Evolutionary conservation across 164 flowering plant genomes (phyloP), one percentile per base, ranked within the genome.

Genomic region (Echeveria elegans): DNA sequence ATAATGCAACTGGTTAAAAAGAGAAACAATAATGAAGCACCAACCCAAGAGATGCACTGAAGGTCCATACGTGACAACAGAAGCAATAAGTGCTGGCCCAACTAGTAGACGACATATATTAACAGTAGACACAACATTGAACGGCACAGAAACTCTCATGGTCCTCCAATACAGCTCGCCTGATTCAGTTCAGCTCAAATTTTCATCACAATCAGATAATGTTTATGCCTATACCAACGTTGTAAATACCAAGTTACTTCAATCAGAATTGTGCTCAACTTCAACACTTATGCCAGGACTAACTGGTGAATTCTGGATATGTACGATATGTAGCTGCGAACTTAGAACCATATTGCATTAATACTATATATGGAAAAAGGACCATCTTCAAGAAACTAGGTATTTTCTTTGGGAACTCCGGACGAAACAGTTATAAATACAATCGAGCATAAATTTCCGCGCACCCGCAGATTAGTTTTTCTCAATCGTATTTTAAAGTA

Each of bases 31-130:
- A 43, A 43, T 43, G 15, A 43, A 43, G 3, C 5, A 4, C 1
- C 47, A 43, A 43, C 47, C 16, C 47, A 43, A 43, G n/a, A 43
- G 19, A 43, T 43, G 14, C 45, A 40, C 37, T 7, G 7, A 3
- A 34, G 37, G 6, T 8, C 45, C 45, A 40, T 40, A 40, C 47
- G 15, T 43, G 47, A 43, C 47, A 0, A 12, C n/a, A 5, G 9
- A 19, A 5, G 56, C 10, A 48, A n/a, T 48, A 48, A 48, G 56
- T n/a, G 56, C 10, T 48, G 56, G 56, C 15, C 56, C n/a, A 24
- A 48, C 56, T 24, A 48, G 15, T 11, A 43, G 56, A 48, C 56
- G 56, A 48, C 56, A 48, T n/a, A 48, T 48, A 48, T 48, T 48
- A 48, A 48, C 15, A 21, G 56, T 7, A 24, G 56, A 48, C 56